phyloP scores from a whole-genome alignment of 1,139 yeast species.

The Magnusiomyces sp. region DNA sequence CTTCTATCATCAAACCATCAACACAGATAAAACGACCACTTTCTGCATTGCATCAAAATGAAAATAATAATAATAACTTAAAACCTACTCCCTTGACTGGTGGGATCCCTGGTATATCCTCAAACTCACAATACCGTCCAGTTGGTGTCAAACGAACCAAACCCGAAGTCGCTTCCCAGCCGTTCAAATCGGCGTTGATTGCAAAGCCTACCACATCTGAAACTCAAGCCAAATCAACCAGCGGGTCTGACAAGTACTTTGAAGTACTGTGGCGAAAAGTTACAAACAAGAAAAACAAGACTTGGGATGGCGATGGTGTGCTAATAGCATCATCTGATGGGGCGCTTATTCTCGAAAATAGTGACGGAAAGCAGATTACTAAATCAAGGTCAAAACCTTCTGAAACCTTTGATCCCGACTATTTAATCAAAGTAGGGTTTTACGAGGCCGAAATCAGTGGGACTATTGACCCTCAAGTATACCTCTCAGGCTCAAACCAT shows the following conservation, averaged over 20 bases:
- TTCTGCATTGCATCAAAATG: no score
- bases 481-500: neutral
- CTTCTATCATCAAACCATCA: neutral
- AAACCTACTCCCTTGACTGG: neutral
- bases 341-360: slow-evolving; percentile 19
- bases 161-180: neutral
- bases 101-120: neutral
- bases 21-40: no score
- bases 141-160: neutral
- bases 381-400: slow-evolving; percentile 5
- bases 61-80: neutral
- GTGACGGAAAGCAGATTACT: slow-evolving; percentile 20
- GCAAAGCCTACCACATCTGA: neutral
- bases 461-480: neutral
- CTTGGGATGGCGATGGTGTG: slow-evolving; percentile 92
- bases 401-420: slow-evolving; percentile 26
- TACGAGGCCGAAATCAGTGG: slow-evolving; percentile 40
- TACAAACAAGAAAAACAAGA: slow-evolving; percentile 70
- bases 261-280: slow-evolving; percentile 62
- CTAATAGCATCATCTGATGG: slow-evolving; percentile 29
- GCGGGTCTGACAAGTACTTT: slow-evolving; percentile 18
- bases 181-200: neutral
- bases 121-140: neutral
- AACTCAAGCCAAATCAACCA: neutral
- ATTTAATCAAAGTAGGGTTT: slow-evolving; percentile 40